A percentile compares a stretch with the other conserved stretches of the same genome.
Evolutionary conservation across 2,329 filamentous ascomycete species (phyloP).

Genomic region (Thielaviopsis punctulata): DNA sequence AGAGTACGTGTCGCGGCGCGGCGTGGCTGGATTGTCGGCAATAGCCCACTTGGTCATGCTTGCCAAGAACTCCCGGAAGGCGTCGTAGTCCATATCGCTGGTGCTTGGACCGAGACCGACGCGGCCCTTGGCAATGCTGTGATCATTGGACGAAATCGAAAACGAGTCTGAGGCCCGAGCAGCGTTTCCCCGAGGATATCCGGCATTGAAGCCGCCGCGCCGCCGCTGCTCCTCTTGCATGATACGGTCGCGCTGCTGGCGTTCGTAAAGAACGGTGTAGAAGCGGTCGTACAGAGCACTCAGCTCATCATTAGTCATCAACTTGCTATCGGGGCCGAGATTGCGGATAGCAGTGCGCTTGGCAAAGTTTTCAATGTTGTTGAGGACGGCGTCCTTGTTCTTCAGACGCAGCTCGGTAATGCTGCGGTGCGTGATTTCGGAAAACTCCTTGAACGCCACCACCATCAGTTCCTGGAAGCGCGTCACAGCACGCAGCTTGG

Average conservation of each 20-base stretch:
- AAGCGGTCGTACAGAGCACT: constrained; percentile 87
- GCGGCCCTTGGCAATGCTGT: constrained; percentile 57
- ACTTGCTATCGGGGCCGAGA: constrained; percentile 87
- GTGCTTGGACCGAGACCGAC: constrained; percentile 80
- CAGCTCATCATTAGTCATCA: constrained; percentile 68
- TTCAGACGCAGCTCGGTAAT: constrained; percentile 78
- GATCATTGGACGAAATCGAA: constrained; percentile 10
- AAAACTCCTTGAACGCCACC: constrained; percentile 95
- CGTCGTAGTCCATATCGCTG: constrained; percentile 92
- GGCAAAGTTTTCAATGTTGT: constrained; percentile 92
- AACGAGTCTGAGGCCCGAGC: constrained; percentile 21
- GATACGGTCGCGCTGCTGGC: constrained; percentile 65
- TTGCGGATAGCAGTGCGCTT: constrained; percentile 95
- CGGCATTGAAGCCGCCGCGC: constrained; percentile 26
- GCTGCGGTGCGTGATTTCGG: constrained; percentile 81
- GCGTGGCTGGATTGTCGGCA: constrained; percentile 58
- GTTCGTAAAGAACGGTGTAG: constrained; percentile 79
- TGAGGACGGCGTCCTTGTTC: constrained; percentile 86
- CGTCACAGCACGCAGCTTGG: constrained; percentile 84
- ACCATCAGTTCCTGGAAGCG: constrained; percentile 98
- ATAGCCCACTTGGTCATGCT: constrained; percentile 85
- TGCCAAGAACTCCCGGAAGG: constrained; percentile 84
- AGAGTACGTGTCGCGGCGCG: constrained; percentile 28
- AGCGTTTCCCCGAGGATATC: constrained; percentile 13
- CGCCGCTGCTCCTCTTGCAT: constrained; percentile 60